phyloP scores from a whole-genome alignment of 192 early-diverging fungal genomes.

The Thamnidium elegans region DNA sequence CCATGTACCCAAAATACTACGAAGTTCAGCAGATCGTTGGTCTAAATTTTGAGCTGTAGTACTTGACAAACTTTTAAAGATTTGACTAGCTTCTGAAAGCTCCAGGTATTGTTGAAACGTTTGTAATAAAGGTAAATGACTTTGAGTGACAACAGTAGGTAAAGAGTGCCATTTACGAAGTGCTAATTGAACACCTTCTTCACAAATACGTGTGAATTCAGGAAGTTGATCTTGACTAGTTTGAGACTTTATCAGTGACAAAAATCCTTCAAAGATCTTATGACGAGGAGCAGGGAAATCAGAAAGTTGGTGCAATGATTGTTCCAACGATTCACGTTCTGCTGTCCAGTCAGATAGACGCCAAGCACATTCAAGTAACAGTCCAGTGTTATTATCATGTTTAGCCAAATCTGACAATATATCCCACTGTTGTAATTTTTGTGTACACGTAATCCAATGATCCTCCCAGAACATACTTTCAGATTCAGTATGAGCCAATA shows the following conservation, averaged over 20 bases:
- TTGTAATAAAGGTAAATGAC: constrained; percentile 87
- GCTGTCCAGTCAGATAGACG: constrained; percentile 88
- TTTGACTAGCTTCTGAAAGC: constrained; percentile 86
- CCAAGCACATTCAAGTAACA: constrained; percentile 94
- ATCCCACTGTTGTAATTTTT: constrained; percentile 97
- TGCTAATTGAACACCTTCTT: constrained; percentile 81
- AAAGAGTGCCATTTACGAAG: constrained; percentile 88
- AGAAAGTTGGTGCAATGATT: constrained; percentile 57
- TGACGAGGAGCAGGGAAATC: constrained; percentile 66
- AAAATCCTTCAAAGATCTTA: constrained; percentile 86
- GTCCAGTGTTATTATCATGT: constrained; percentile 82
- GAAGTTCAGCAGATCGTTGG: constrained; percentile 83
- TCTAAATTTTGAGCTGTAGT: constrained; percentile 89
- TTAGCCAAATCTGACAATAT: constrained; percentile 89
- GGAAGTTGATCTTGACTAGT: constrained; percentile 50
- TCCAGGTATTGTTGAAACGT: constrained; percentile 97
- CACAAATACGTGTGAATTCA: constrained; percentile 77
- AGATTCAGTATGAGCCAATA: constrained; percentile 84
- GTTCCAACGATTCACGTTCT: constrained; percentile 75
- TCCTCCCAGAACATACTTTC: constrained; percentile 98
- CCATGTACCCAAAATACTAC: constrained; percentile 91
- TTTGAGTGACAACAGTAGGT: constrained; percentile 78
- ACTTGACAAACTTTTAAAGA: constrained; percentile 75
- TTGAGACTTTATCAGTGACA: constrained; percentile 69
- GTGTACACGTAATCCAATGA: constrained; percentile 89